Evolutionary conservation across 345 rosid species (phyloP).

Genomic region (Ricinus communis): DNA sequence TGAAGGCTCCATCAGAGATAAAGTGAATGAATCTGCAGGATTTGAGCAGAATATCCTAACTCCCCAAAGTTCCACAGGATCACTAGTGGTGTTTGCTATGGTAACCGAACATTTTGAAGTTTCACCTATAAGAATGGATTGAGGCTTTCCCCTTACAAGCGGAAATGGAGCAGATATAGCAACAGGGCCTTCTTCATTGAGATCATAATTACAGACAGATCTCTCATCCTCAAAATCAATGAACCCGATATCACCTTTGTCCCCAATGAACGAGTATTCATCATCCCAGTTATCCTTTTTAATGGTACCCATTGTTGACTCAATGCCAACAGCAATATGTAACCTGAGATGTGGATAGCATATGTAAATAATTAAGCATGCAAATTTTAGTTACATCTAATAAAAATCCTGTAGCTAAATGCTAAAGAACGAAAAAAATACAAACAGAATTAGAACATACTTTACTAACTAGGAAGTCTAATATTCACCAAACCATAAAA

Average conservation of each 20-base stretch:
- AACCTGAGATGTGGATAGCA: constrained; percentile 10
- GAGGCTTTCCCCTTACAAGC: constrained; percentile 58
- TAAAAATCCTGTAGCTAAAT: not conserved
- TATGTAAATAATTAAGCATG: not conserved
- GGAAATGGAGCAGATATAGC: constrained; percentile 68
- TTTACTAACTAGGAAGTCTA: no score
- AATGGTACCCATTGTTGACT: constrained; percentile 42
- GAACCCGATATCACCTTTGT: constrained; percentile 66
- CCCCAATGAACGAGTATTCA: constrained; percentile 63
- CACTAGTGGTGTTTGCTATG: constrained; percentile 50
- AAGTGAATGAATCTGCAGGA: constrained; percentile 59
- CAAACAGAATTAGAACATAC: not conserved
- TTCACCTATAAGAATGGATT: constrained; percentile 51
- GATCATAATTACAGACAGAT: constrained; percentile 45
- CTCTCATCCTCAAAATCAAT: constrained; percentile 62
- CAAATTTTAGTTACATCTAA: not conserved
- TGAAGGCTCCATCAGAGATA: constrained; percentile 66
- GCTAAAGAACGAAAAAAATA: not conserved
- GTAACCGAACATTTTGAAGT: constrained; percentile 50
- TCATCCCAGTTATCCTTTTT: constrained; percentile 52
- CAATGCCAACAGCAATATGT: constrained; percentile 3
- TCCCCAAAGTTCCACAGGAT: constrained; percentile 65
- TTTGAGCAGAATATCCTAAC: constrained; percentile 59
- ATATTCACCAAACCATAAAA: no score
- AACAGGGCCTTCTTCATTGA: constrained; percentile 50